Evolutionary conservation across 163 green algal species (phyloP), one percentile per base, ranked within the genome.

Genomic region (Chlamydomonas reinhardtii): DNA sequence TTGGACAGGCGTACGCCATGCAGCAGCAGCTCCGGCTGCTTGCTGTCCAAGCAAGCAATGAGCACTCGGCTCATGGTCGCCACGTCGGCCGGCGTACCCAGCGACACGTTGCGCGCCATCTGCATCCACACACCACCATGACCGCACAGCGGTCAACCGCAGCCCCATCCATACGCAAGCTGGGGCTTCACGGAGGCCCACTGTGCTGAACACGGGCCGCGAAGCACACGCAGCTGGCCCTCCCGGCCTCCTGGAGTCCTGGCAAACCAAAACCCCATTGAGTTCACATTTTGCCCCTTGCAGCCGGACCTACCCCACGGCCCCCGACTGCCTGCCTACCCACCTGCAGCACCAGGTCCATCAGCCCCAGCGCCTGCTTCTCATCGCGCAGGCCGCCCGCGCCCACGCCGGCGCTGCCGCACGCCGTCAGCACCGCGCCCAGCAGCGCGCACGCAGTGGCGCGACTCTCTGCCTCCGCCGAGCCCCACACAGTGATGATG

Each of bases 51-150:
- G 89, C 89, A 90, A 9, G 79, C 29, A 8, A 32, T 35, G 48
- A 92, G 79, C 29, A 92, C 56, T 20, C 52, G 32, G 35, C 83
- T 74, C 34, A 78, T 83, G 17, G 52, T 81, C 9, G 80, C 89
- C 25, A 87, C 25, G 43, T 82, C 68, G 22, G 65, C 62, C 6
- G 73, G 76, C 4, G 61, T 65, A 19, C 73, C 66, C 34, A 80
- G 70, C 0, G 75, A 54, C 19, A 76, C 48, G 12, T 84, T 83
- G 66, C 34, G 54, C 15, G 56, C 32, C 56, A 86, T 75, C n/a
- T 83, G 54, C 68, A 48, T 31, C 5, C 39, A 48, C 8, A 48
- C n/a, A 65, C 66, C 52, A 76, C 32, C 35, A n/a, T 11, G 25
- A 61, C 32, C 70, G 32, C 35, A 17, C 70, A 9, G 12, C 65